Conservation (phyloP, 2,329 filamentous ascomycete genomes). For the Botrytis deweyae region DNA sequence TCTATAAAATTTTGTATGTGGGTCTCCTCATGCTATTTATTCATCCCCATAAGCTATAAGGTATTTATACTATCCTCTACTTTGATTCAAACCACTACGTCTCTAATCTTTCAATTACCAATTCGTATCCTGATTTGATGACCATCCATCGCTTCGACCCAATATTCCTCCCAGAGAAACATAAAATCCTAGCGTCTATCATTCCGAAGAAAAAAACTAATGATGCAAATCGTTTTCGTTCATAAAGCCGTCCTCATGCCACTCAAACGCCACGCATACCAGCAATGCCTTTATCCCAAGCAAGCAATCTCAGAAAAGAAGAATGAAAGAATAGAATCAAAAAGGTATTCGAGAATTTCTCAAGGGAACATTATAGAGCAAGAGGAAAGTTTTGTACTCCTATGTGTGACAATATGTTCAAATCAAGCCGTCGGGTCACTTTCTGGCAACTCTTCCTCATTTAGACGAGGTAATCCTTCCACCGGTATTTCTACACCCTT, state of each 20-base stretch:
- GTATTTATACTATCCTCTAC: background rate
- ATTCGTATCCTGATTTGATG: background rate
- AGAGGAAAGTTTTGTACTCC: background rate
- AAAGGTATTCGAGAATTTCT: background rate
- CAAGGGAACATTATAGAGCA: background rate
- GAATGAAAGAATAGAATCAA: background rate
- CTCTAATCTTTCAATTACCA: background rate
- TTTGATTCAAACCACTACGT: background rate
- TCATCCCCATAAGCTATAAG: background rate
- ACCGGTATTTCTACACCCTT: constrained; percentile 65
- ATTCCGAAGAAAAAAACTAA: background rate
- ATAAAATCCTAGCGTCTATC: background rate
- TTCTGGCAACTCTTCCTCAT: constrained; percentile 32
- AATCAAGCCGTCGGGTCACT: constrained; percentile 40
- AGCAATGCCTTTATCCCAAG: constrained; percentile 4
- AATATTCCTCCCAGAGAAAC: background rate
- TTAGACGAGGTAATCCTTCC: constrained; percentile 25
- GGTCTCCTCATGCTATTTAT: background rate
- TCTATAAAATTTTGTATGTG: constrained; percentile 3
- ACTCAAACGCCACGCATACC: constrained; percentile 11
- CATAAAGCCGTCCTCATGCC: constrained; percentile 6
- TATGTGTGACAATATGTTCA: background rate
- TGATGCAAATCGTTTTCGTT: background rate
- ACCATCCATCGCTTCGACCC: background rate
- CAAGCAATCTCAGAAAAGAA: background rate